A percentile compares a stretch with the other conserved stretches of the same genome.
Evolutionary conservation across 1,139 yeast genomes (phyloP).

Genomic region (Magnusiomyces tetraspermus): DNA sequence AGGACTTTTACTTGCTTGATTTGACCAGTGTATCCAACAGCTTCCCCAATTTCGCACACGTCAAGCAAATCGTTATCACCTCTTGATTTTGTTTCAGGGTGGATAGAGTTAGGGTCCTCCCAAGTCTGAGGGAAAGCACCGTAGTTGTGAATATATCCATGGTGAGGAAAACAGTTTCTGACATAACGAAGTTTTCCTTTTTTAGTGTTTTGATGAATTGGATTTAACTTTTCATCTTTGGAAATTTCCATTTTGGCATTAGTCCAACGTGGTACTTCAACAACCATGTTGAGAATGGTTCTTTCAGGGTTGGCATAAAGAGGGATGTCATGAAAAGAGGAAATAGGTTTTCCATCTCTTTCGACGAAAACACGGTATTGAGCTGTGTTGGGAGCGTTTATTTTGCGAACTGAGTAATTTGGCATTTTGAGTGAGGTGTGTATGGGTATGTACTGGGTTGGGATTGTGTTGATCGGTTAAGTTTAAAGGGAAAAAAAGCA

Average conservation of each 20-base stretch:
- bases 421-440: constrained; percentile 18
- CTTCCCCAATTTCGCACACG: constrained; percentile 79
- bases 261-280: constrained; percentile 87
- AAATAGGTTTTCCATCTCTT: constrained; percentile 57
- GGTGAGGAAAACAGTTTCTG: constrained; percentile 80
- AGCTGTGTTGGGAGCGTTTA: constrained; percentile 86
- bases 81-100: constrained; percentile 49
- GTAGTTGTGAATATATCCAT: constrained; percentile 85
- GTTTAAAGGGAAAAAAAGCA: no score
- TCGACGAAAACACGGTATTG: constrained; percentile 79
- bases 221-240: constrained; percentile 46
- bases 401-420: constrained; percentile 44
- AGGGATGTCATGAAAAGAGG: constrained; percentile 80
- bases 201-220: constrained; percentile 78
- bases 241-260: constrained; percentile 58
- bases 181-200: constrained; percentile 78
- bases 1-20: constrained; percentile 73
- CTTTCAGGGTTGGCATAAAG: constrained; percentile 53
- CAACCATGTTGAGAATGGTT: constrained; percentile 72
- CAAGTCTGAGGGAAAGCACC: constrained; percentile 95
- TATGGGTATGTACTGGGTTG: background rate
- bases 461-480: background rate
- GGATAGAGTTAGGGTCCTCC: constrained; percentile 72
- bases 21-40: constrained; percentile 62
- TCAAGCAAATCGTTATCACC: constrained; percentile 92